Conservation (phyloP, 2,329 filamentous ascomycete species). For the Colletotrichum limetticola region DNA sequence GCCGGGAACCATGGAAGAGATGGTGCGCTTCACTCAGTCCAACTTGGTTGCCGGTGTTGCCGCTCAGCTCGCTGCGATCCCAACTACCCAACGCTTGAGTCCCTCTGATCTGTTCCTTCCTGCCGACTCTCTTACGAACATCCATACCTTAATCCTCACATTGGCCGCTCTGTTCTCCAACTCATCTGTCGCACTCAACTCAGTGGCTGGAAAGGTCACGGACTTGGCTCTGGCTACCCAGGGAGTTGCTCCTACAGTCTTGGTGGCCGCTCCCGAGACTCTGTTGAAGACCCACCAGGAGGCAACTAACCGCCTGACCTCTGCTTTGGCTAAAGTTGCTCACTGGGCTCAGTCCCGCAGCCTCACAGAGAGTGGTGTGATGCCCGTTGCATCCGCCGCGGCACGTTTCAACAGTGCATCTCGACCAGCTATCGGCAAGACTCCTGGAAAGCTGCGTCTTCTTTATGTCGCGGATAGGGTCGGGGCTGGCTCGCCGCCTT, state of each 20-base stretch:
- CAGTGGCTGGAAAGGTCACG: conserved; percentile 79
- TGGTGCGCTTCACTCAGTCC: conserved; percentile 82
- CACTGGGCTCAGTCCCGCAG: conserved; percentile 78
- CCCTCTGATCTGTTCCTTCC: conserved; percentile 85
- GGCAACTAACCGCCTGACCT: conserved; percentile 67
- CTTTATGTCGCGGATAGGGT: conserved; percentile 82
- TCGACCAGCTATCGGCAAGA: conserved; percentile 68
- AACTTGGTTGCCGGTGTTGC: conserved; percentile 92
- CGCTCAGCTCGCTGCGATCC: conserved; percentile 80
- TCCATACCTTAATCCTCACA: conserved; percentile 82
- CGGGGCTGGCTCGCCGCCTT: conserved; percentile 68
- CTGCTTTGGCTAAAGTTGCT: conserved; percentile 72
- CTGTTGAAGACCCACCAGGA: conserved; percentile 75
- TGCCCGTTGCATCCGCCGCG: conserved; percentile 74
- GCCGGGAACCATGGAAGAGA: conserved; percentile 66
- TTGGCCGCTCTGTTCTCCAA: conserved; percentile 87
- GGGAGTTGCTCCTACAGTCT: conserved; percentile 81
- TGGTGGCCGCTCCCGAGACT: conserved; percentile 81
- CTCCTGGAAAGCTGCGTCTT: conserved; percentile 80
- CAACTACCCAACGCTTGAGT: conserved; percentile 77
- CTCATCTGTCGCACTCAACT: conserved; percentile 87
- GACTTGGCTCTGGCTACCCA: conserved; percentile 79
- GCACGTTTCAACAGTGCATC: conserved; percentile 56
- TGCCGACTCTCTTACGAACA: conserved; percentile 81
- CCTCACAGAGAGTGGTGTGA: conserved; percentile 76